Evolutionary conservation across 2,329 filamentous ascomycete species (phyloP), one percentile per base, ranked within the genome.

Genomic region (Tricladium varicosporioides): DNA sequence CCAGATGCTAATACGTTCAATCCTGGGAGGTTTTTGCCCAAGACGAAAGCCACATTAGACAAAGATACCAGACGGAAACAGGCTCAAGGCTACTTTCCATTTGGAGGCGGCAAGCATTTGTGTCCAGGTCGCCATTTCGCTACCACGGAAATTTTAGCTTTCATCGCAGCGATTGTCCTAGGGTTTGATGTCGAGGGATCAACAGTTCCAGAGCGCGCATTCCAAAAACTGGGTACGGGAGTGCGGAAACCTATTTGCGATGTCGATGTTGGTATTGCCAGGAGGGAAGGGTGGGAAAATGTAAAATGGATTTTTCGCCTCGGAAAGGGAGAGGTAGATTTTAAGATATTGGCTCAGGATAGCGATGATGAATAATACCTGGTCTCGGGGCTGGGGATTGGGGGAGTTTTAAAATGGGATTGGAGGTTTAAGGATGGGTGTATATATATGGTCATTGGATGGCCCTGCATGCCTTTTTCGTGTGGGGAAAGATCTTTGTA

Each of bases 41-140:
- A 15, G 9, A 61, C 53, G 5, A 63, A 62, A 49, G 55, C 54
- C 54, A 51, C 46, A 40, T 53, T 60, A 51, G 60, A 42, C 5
- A 64, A 61, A 51, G 55, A 60, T 5, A 57, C 54, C 5, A 58
- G 54, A 5, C 55, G 60, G n/a, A 54, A 53, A 19, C 63, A 64
- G 48, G 50, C 57, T n/a, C 63, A 66, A 33, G 63, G 57, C n/a
- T 75, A 73, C 59, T 68, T 72, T 22, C 72, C 73, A 0, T 76
- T 74, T 57, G 73, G 73, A 15, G 73, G 73, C 1, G 74, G 74
- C 2, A 74, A 72, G 60, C 73, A 74, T 51, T 61, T 75, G 8
- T 75, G 74, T 56, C 73, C 74, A 2, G 74, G 74, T 0, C 66
- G 72, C 4, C 68, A 74, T 61, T 73, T 75, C 42, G 73, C 73